A percentile compares a stretch with the other conserved stretches of the same genome.
Conservation (phyloP, 192 early-diverging fungal genomes). For the Coemansia sp. region DNA sequence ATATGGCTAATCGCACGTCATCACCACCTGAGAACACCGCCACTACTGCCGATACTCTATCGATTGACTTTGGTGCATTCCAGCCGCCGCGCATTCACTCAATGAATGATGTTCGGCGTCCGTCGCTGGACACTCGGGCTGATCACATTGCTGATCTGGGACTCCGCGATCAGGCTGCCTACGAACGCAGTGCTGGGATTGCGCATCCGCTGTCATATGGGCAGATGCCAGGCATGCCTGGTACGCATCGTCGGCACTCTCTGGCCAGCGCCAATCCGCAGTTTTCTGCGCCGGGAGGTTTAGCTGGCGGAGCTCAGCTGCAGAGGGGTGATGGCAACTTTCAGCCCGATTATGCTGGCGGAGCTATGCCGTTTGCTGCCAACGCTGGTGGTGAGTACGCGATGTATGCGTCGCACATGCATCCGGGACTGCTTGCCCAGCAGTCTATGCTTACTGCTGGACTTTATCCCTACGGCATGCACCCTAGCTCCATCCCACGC, state of each 20-base stretch:
- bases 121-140: conserved; percentile 23
- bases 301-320: neutral
- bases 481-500: conserved; percentile 12
- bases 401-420: conserved; percentile 14
- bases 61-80: conserved; percentile 6
- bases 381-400: conserved; percentile 1
- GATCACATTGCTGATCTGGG: conserved; percentile 5
- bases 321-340: neutral
- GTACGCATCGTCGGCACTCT: conserved; percentile 44
- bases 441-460: conserved; percentile 2
- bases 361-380: conserved; percentile 11
- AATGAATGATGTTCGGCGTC: conserved; percentile 39
- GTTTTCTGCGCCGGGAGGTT: neutral
- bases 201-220: conserved; percentile 24
- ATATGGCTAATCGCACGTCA: conserved; percentile 10
- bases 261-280: conserved; percentile 26
- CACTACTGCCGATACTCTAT: neutral
- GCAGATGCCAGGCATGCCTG: conserved; percentile 25
- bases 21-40: conserved; percentile 14
- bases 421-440: conserved; percentile 1
- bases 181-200: conserved; percentile 27
- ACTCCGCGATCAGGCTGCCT: conserved; percentile 10
- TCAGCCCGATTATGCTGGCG: neutral
- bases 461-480: conserved; percentile 12
- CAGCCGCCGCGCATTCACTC: conserved; percentile 35